Evolutionary conservation across 2,329 filamentous ascomycete genomes (phyloP).

Genomic region (Pseudocercospora pini-densiflorae): DNA sequence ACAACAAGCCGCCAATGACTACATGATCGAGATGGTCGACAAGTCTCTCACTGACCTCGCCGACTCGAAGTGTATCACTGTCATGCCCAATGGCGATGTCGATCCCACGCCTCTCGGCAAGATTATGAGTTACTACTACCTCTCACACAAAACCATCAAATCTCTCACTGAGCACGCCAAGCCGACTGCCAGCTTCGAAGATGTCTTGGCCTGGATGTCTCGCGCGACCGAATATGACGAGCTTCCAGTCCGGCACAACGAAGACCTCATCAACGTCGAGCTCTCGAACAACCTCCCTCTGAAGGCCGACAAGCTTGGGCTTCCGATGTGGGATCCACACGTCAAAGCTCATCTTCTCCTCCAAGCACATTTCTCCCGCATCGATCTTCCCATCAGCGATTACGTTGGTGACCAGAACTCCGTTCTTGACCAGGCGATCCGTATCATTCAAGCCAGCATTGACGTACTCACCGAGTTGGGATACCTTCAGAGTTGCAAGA

Average conservation of each 20-base stretch:
- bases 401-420: conserved; percentile 91
- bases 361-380: conserved; percentile 92
- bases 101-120: conserved; percentile 90
- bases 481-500: conserved; percentile 73
- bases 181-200: conserved; percentile 73
- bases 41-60: conserved; percentile 81
- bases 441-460: conserved; percentile 93
- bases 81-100: conserved; percentile 86
- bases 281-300: conserved; percentile 82
- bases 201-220: conserved; percentile 91
- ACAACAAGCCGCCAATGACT: conserved; percentile 87
- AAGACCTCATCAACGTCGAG: conserved; percentile 94
- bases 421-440: conserved; percentile 93
- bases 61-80: conserved; percentile 79
- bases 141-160: conserved; percentile 89
- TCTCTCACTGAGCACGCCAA: conserved; percentile 79
- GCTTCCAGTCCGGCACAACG: conserved; percentile 95
- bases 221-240: conserved; percentile 96
- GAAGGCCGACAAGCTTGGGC: conserved; percentile 62
- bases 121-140: conserved; percentile 99
- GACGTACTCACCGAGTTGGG: conserved; percentile 93
- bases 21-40: conserved; percentile 91
- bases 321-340: conserved; percentile 98
- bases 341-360: conserved; percentile 94
- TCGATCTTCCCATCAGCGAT: conserved; percentile 91